Evolutionary conservation across 768 basidiomycete genomes (phyloP), one percentile per base, ranked within the genome.

Genomic region (Trametopsis cervina): DNA sequence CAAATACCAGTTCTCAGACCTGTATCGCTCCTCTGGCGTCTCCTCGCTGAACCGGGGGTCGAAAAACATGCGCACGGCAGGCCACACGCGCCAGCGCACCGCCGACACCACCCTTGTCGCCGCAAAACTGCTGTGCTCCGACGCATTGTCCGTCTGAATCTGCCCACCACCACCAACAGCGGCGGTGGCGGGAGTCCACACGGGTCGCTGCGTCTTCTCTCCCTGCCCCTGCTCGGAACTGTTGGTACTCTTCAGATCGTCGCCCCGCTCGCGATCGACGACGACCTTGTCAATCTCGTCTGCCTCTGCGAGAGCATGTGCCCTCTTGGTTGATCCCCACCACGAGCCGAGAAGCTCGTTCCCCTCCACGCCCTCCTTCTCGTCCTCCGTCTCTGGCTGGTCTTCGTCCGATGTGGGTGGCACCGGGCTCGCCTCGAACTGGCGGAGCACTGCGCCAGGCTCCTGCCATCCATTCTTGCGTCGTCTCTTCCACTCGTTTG

Each of bases 1-100:
- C 20, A 79, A 69, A 57, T 78, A 85, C 86, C 85, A 89, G 42
- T 70, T 77, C 65, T 89, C 88, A 71, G 80, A 69, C 42, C 51
- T 65, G 60, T 73, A 78, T 17, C 69, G 64, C 45, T 60, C 59
- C 59, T 78, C 78, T 50, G 71, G 67, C 68, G 76, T 56, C 64
- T 75, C 69, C 56, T 85, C 82, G 17, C 60, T 49, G 59, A 87
- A 88, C 23, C 69, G 70, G 20, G 78, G 72, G 33, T 63, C 69
- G 60, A 86, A 85, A 53, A 87, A 78, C 38, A 74, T 70, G 55
- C 73, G 56, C 6, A 80, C 56, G 7, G 67, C 60, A 1, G 79
- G 79, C 74, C 75, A 82, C 11, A 76, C 51, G 42, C 77, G 70
- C 75, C 77, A 82, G 25, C 80, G 70, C 17, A 81, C 44, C 25